phyloP scores from a whole-genome alignment of 345 rosid genomes.

The Punica granatum region DNA sequence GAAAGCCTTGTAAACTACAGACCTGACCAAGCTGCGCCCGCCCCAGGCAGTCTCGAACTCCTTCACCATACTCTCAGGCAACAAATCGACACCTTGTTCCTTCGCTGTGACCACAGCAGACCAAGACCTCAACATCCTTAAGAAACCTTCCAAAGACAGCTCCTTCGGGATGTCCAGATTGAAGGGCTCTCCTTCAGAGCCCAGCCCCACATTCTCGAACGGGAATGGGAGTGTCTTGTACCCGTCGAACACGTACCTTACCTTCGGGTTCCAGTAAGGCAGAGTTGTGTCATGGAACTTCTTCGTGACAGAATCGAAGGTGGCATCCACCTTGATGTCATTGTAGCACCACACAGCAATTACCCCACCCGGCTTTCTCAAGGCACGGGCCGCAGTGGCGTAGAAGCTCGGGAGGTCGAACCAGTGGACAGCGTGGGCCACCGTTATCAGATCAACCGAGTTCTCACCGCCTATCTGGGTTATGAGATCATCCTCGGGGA shows the following conservation, averaged over 20 bases:
- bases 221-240: constrained; percentile 57
- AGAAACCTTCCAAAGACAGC: constrained; percentile 40
- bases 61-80: constrained; percentile 30
- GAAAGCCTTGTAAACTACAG: constrained; percentile 37
- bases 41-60: constrained; percentile 60
- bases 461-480: constrained; percentile 42
- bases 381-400: constrained; percentile 30
- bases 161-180: constrained; percentile 37
- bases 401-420: constrained; percentile 57
- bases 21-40: constrained; percentile 32
- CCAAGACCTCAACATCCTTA: constrained; percentile 43
- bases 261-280: constrained; percentile 34
- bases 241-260: constrained; percentile 22
- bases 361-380: constrained; percentile 54
- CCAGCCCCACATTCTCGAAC: constrained; percentile 49
- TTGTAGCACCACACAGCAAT: constrained; percentile 59
- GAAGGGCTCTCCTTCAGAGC: constrained; percentile 46
- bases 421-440: constrained; percentile 58
- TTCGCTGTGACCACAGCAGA: constrained; percentile 41
- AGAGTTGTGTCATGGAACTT: constrained; percentile 32
- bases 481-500: constrained; percentile 40
- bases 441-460: constrained; percentile 50
- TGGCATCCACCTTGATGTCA: constrained; percentile 32
- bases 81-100: constrained; percentile 48
- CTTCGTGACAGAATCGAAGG: constrained; percentile 36